A percentile compares a stretch with the other conserved stretches of the same genome.
Evolutionary conservation across 2,329 filamentous ascomycete genomes (phyloP).

Genomic region (Stagonosporopsis tanaceti): DNA sequence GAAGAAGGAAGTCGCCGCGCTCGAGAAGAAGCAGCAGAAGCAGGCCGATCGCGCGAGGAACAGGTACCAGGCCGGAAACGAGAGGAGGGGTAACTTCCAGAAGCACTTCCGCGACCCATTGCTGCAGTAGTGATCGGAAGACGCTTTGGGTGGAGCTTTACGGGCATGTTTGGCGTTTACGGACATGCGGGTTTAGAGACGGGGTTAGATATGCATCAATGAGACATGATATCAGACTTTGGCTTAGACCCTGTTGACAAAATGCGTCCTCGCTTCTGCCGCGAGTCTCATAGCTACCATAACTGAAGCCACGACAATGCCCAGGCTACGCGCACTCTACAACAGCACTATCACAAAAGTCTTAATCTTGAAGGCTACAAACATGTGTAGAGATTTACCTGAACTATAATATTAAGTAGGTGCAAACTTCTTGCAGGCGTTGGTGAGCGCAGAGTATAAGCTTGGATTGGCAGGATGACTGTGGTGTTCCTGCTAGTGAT

Average conservation of each 20-base stretch:
- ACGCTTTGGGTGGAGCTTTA: background rate
- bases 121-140: slow-evolving; percentile 54
- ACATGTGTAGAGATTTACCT: no score
- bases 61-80: slow-evolving; percentile 70
- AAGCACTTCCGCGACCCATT: slow-evolving; percentile 73
- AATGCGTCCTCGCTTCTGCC: background rate
- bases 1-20: slow-evolving; percentile 71
- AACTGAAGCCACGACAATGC: no score
- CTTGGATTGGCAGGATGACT: no score
- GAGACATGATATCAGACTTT: slow-evolving; percentile 5
- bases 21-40: slow-evolving; percentile 74
- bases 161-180: slow-evolving; percentile 19
- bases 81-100: slow-evolving; percentile 79
- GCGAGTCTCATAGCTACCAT: no score
- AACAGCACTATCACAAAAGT: no score
- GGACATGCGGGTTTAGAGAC: slow-evolving; percentile 3
- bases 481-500: no score
- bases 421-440: no score
- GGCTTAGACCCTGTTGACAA: background rate
- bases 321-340: background rate
- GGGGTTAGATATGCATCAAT: slow-evolving; percentile 16
- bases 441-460: no score
- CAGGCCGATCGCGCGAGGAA: slow-evolving; percentile 68
- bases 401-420: no score
- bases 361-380: no score